Evolutionary conservation across 148 eudicot genomes (phyloP).

Genomic region (Nepenthes gracilis): DNA sequence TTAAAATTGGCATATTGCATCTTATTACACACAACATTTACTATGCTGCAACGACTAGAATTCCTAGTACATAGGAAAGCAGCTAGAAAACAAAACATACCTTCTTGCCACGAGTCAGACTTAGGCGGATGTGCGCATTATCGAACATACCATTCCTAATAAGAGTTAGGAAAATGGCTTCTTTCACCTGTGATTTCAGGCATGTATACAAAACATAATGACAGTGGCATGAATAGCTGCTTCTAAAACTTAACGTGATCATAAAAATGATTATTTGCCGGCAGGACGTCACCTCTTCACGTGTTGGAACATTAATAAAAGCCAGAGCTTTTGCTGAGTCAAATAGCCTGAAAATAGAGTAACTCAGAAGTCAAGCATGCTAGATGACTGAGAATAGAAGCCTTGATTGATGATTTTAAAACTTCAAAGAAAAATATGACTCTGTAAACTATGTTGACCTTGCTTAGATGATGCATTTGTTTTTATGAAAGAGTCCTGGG

Average conservation of each 20-base stretch:
- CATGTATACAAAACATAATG: background rate
- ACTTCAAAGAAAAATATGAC: no score
- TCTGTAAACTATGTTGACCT: no score
- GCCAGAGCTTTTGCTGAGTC: slow-evolving; percentile 98
- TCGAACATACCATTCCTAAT: slow-evolving; percentile 88
- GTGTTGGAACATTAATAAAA: slow-evolving; percentile 69
- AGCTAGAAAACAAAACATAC: slow-evolving; percentile 18
- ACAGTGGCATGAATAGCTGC: background rate
- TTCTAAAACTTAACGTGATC: background rate
- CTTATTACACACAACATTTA: no score
- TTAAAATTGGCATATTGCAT: no score
- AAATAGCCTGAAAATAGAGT: slow-evolving; percentile 46
- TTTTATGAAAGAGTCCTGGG: no score
- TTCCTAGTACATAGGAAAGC: background rate
- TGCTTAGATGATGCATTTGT: no score
- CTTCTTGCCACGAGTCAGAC: slow-evolving; percentile 96
- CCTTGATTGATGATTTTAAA: no score
- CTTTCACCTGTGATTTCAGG: slow-evolving; percentile 55
- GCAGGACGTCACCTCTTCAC: slow-evolving; percentile 52
- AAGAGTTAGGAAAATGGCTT: slow-evolving; percentile 82
- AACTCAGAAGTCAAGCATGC: slow-evolving; percentile 7
- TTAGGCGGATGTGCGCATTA: slow-evolving; percentile 82
- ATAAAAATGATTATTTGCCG: background rate
- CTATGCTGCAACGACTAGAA: no score
- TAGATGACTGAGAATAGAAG: background rate